Conservation (phyloP, 2,329 filamentous ascomycete genomes). For the Meredithiella fracta region DNA sequence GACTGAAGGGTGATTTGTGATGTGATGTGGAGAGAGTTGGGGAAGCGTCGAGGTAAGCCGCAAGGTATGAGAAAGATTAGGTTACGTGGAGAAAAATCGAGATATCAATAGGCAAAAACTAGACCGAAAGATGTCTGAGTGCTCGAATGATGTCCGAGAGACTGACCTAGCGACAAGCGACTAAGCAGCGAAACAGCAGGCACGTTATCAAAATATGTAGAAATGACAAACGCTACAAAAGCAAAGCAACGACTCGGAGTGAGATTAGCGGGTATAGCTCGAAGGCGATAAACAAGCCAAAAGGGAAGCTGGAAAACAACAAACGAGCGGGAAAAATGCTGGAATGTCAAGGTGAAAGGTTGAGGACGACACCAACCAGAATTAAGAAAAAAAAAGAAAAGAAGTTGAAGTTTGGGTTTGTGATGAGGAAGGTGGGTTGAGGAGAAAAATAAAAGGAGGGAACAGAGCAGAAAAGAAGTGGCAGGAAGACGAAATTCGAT, state of each 20-base stretch:
- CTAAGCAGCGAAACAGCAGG: not conserved
- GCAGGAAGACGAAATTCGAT: not conserved
- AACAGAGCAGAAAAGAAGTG: not conserved
- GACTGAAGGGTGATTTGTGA: not conserved
- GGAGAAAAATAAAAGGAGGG: not conserved
- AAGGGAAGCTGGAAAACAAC: not conserved
- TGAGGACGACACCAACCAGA: not conserved
- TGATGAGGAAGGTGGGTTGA: not conserved
- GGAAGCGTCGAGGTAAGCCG: conserved; percentile 4
- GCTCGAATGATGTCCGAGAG: not conserved
- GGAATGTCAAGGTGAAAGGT: not conserved
- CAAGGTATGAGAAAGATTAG: not conserved
- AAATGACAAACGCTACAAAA: too few relatives aligned
- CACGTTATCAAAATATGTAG: too few relatives aligned
- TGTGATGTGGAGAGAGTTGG: not conserved
- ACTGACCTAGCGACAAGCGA: not conserved
- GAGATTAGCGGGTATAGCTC: not conserved
- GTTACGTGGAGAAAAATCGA: not conserved
- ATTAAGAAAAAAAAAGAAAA: not conserved
- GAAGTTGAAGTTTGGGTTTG: not conserved
- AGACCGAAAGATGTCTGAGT: not conserved
- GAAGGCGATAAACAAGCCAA: not conserved
- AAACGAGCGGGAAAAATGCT: not conserved
- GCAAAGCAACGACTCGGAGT: not conserved
- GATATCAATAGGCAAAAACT: not conserved